phyloP scores from a whole-genome alignment of 2,329 filamentous ascomycete genomes.

The Karstenula rhodostoma region DNA sequence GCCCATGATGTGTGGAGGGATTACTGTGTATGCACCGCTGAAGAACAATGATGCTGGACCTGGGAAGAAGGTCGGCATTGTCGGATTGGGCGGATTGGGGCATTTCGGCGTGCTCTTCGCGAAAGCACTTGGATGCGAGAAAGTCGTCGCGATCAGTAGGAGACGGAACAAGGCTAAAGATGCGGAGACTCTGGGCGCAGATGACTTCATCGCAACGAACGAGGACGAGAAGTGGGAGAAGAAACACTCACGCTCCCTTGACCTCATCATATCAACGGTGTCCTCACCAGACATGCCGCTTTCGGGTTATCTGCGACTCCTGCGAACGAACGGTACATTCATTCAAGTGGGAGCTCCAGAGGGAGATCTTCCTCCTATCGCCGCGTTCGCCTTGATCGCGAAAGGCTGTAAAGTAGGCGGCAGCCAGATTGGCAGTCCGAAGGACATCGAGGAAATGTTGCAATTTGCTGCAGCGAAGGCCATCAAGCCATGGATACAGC shows the following conservation, averaged over 20 bases:
- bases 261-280: conserved; percentile 68
- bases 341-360: conserved; percentile 76
- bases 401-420: conserved; percentile 61
- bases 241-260: conserved; percentile 63
- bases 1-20: conserved; percentile 79
- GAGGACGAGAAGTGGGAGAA: conserved; percentile 69
- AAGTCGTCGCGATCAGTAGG: conserved; percentile 71
- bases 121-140: conserved; percentile 73
- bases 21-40: conserved; percentile 77
- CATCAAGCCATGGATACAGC: conserved; percentile 70
- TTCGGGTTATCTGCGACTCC: conserved; percentile 66
- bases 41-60: conserved; percentile 72
- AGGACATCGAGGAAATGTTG: conserved; percentile 69
- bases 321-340: conserved; percentile 68
- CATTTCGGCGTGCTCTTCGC: conserved; percentile 78
- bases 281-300: conserved; percentile 69
- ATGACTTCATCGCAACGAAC: conserved; percentile 70
- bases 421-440: conserved; percentile 60
- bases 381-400: conserved; percentile 65
- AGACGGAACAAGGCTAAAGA: conserved; percentile 66
- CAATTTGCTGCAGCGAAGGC: conserved; percentile 66
- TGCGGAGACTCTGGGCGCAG: conserved; percentile 69
- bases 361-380: conserved; percentile 61
- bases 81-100: conserved; percentile 77
- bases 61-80: conserved; percentile 74